Percentiles rank a stretch among this genome's conserved stretches.
Evolutionary conservation across 192 early-diverging fungal species (phyloP).

Genomic region (Coemansia sp.): DNA sequence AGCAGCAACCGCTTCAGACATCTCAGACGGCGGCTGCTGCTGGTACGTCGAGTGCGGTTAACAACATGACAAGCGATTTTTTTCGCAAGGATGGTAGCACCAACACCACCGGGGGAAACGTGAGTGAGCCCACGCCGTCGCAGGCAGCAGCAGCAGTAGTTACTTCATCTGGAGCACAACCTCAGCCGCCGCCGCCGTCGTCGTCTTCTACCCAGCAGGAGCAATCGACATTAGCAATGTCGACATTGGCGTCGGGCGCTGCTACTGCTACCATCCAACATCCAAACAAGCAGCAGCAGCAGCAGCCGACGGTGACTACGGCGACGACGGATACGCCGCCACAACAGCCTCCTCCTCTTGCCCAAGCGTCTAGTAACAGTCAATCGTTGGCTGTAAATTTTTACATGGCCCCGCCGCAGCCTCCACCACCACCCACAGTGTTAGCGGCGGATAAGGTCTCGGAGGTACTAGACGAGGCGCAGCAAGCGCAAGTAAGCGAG

Average conservation of each 20-base stretch:
- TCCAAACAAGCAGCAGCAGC: slow-evolving; percentile 20
- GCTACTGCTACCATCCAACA: slow-evolving; percentile 15
- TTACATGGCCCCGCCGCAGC: slow-evolving; percentile 36
- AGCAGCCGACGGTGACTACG: not conserved
- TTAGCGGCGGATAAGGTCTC: slow-evolving; percentile 37
- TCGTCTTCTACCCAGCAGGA: not conserved
- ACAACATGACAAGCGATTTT: slow-evolving; percentile 15
- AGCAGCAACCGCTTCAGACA: slow-evolving; percentile 9
- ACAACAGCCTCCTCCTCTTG: not conserved
- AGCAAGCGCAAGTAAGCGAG: slow-evolving; percentile 31
- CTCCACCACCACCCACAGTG: slow-evolving; percentile 41
- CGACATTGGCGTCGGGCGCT: slow-evolving; percentile 30
- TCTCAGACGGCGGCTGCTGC: not conserved
- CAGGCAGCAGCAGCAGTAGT: slow-evolving; percentile 16
- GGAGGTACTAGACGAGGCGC: slow-evolving; percentile 33
- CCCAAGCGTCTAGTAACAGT: not conserved
- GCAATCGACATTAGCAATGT: not conserved
- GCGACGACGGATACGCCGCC: slow-evolving; percentile 3
- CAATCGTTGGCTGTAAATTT: slow-evolving; percentile 39
- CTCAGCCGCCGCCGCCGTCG: not conserved
- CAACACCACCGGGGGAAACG: slow-evolving; percentile 30
- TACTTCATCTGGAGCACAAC: not conserved
- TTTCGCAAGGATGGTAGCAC: slow-evolving; percentile 37
- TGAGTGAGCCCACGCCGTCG: slow-evolving; percentile 38
- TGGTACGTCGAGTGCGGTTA: not conserved